Percentiles rank a stretch among this genome's conserved stretches.
These are phyloP conservation scores for Sinapis alba DNA, from an alignment of 441 rosid species.

Conservation along the genomic window DNA sequence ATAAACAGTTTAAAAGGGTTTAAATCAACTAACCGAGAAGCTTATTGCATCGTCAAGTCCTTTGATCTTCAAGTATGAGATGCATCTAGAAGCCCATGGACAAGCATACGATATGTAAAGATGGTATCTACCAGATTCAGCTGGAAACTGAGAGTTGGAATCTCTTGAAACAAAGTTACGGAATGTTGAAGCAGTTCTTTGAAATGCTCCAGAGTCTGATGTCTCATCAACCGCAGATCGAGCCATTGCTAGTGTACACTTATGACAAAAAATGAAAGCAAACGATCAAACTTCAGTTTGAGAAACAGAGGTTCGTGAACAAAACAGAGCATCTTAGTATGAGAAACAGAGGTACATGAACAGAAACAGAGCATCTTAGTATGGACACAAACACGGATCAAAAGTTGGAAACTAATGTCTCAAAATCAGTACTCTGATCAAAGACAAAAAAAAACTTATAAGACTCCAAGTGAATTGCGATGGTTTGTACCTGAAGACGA, in stretches of 20 bases:
- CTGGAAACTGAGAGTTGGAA: conserved; percentile 68
- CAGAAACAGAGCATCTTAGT: not conserved
- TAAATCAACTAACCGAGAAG: conserved; percentile 62
- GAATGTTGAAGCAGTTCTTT: conserved; percentile 78
- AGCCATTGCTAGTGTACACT: conserved; percentile 58
- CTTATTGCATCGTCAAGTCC: conserved; percentile 79
- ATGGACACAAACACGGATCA: not conserved
- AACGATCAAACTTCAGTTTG: not conserved
- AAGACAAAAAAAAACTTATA: not conserved
- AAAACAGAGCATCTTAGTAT: conserved; percentile 2
- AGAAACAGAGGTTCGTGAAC: not conserved
- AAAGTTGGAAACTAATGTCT: conserved; percentile 10
- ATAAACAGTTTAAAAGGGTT: not conserved
- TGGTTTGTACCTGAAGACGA: conserved; percentile 36
- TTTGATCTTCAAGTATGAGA: conserved; percentile 77
- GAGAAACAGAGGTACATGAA: not conserved
- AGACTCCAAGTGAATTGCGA: not conserved
- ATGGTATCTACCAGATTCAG: conserved; percentile 91
- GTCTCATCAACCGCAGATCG: conserved; percentile 73
- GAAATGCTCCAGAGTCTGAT: conserved; percentile 75
- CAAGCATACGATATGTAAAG: conserved; percentile 93
- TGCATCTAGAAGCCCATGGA: conserved; percentile 95
- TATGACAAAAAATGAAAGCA: not conserved
- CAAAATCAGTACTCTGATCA: conserved; percentile 15
- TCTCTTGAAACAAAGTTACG: conserved; percentile 68